Conservation (phyloP, 768 basidiomycete species). For the Agrocybe praecox region DNA sequence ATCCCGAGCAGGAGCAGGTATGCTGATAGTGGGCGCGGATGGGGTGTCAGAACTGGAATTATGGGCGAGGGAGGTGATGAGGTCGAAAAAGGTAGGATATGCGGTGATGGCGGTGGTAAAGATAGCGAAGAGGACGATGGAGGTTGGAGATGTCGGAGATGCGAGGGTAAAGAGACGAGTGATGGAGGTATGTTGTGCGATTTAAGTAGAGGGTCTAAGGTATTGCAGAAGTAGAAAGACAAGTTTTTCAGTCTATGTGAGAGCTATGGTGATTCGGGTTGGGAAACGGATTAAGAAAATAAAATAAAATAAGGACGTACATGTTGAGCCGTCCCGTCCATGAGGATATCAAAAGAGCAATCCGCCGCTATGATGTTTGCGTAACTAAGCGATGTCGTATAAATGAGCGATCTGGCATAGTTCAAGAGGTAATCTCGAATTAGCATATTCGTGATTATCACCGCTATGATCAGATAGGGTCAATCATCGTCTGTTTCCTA, state of each 20-base stretch:
- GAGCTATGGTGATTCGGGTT: conserved; percentile 27
- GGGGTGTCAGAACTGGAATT: conserved; percentile 81
- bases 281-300: background rate
- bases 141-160: conserved; percentile 40
- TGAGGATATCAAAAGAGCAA: conserved; percentile 79
- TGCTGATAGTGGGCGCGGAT: no score
- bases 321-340: conserved; percentile 62
- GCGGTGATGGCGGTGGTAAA: no score
- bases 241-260: conserved; percentile 44
- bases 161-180: conserved; percentile 38
- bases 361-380: conserved; percentile 76
- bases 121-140: conserved; percentile 13
- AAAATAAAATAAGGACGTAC: conserved; percentile 41
- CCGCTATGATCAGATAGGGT: conserved; percentile 63
- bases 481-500: no score
- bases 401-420: conserved; percentile 89
- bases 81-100: no score
- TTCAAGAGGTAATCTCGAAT: conserved; percentile 88
- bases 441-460: conserved; percentile 69
- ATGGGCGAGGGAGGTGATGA: conserved; percentile 63
- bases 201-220: conserved; percentile 30
- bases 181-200: conserved; percentile 31
- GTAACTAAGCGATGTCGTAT: conserved; percentile 84
- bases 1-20: conserved; percentile 58
- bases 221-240: conserved; percentile 41